Evolutionary conservation across 768 basidiomycete genomes (phyloP), one percentile per base, ranked within the genome.

Genomic region (Auriscalpium vulgare): DNA sequence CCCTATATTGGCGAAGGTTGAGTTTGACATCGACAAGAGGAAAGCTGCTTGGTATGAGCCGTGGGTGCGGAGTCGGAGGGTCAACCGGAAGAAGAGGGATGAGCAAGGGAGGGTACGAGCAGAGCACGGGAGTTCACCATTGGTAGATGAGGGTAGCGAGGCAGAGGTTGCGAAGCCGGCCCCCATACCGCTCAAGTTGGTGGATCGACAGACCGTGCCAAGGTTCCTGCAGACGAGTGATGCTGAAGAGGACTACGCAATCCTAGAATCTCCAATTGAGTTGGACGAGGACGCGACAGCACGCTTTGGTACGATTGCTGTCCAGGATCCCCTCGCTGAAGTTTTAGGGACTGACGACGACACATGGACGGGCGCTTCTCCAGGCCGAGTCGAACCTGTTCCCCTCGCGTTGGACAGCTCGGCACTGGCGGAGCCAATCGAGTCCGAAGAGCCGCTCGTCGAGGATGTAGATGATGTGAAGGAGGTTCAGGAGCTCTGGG

Each of bases 1-100:
- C 53, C 89, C 88, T 5, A 85, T 97, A 55, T 78, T 98, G 34
- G 95, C 93, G 50, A 95, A 95, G 69, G 83, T 98, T 11, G 94
- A 97, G 68, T 97, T 98, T 63, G 92, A 97, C 67, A 86, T 98
- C 62, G 95, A 97, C 69, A 75, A 76, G 40, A 74, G 80, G 52
- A 85, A 78, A 60, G 94, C 92, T 2, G 72, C 73, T 3, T 97
- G 94, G 94, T 94, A 85, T 60, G 85, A 85, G n/a, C 83, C 84
- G 8, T 95, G 91, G 90, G 57, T 84, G 29, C 77, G 83, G 55
- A 88, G 83, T 63, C 72, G 88, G 55, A 76, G 76, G 56, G 71
- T 75, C 48, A 83, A 83, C 56, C 78, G 80, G 56, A 76, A 76
- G n/a, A 87, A 82, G 67, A 74, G 87, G 23, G 61, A 57, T 19